Base-by-base conservation (phyloP, 139 green algal genomes). In the Chlamydomonas eustigma region DNA sequence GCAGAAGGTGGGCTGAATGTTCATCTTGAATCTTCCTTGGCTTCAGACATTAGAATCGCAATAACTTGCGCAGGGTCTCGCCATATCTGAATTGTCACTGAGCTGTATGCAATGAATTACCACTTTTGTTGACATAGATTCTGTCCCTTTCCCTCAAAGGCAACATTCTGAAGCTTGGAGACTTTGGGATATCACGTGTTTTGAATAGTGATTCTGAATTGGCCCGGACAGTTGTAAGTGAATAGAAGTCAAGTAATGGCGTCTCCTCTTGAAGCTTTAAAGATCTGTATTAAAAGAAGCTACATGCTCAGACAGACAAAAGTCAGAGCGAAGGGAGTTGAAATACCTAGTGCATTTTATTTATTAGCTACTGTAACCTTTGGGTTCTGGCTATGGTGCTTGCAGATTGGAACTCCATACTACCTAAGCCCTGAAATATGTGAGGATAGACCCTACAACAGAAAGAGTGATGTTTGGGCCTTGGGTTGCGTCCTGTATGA, bases 361-460 rank as follows among this genome's bases (percentile, higher is more conserved):
- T n/a, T n/a, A n/a, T n/a, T n/a, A n/a, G n/a, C n/a, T n/a, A n/a
- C n/a, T n/a, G n/a, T n/a, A n/a, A n/a, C 70, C 5, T 34, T 24
- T 4, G 28, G 38, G 3, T 64, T 8, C 37, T 66, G 12, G 37
- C 37, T 36, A 8, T 73, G 66, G 65, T 3, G 30, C 44, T 51
- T 8, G 4, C 33, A 64, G 35, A 65, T 75, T 3, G 71, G 25
- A 22, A 1, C 30, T n/a, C 89, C 89, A 2, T 93, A 90, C 81
- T 95, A 95, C 74, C 77, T 95, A 12, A 80, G 71, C n/a, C 90
- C 90, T 36, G 90, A 95, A 81, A 77, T 95, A 22, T 91, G 86
- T 58, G 82, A 91, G 78, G 80, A 89, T 78, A 73, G 78, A 51
- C 88, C 86, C 2, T 91, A 91, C 80, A 86, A 85, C 82, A 64